These are phyloP conservation scores for Tetrastigma voinierianum DNA, from an alignment of 164 flowering plant genomes.

Conservation along the genomic window DNA sequence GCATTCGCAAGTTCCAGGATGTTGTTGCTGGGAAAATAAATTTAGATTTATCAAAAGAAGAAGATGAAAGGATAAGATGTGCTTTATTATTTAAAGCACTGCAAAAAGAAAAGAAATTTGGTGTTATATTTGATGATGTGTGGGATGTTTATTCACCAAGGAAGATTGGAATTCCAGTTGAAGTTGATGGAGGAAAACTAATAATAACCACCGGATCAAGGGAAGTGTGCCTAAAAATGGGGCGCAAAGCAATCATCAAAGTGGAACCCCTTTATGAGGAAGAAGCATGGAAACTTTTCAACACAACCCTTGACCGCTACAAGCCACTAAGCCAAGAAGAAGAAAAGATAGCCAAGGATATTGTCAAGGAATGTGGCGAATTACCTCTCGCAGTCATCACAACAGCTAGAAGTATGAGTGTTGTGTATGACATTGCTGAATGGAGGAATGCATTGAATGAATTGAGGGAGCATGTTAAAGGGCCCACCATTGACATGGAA, in stretches of 20 bases:
- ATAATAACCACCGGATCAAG: constrained; percentile 20
- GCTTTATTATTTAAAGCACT: not conserved
- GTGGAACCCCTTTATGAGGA: not conserved
- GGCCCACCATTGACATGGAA: not conserved
- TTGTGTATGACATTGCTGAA: not conserved
- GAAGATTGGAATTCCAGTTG: constrained; percentile 8
- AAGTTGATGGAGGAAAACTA: constrained; percentile 7
- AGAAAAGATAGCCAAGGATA: constrained; percentile 2
- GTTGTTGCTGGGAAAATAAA: not conserved
- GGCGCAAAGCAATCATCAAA: constrained; percentile 7
- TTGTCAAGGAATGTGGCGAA: constrained; percentile 18
- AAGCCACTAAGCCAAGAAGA: not conserved
- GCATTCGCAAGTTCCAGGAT: not conserved
- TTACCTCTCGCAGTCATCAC: constrained; percentile 26
- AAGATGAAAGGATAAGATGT: not conserved
- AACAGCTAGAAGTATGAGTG: constrained; percentile 17
- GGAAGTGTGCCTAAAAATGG: constrained; percentile 21
- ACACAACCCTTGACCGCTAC: not conserved
- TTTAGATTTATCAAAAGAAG: not conserved
- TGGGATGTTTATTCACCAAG: not conserved
- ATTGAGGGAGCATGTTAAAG: not conserved
- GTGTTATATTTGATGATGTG: constrained; percentile 14
- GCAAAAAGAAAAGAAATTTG: not conserved
- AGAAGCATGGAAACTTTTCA: not conserved
- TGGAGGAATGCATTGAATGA: constrained; percentile 27